phyloP scores from a whole-genome alignment of 108 stramenopile genomes.

The Skeletonema potamos region DNA sequence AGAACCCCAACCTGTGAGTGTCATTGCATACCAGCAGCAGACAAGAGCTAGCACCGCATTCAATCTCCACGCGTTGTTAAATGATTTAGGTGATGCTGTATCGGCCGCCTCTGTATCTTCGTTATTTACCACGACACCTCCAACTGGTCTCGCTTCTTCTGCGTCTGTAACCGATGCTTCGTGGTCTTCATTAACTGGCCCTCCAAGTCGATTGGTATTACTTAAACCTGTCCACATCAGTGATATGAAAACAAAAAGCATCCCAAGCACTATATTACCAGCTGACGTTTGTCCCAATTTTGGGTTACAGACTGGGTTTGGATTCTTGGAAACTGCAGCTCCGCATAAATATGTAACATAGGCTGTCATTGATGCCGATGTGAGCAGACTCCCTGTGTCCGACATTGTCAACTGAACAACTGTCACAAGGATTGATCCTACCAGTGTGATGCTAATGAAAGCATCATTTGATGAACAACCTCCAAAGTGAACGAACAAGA shows the following conservation, averaged over 20 bases:
- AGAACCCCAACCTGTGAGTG: conserved; percentile 90
- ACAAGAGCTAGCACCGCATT: conserved; percentile 79
- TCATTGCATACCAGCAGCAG: conserved; percentile 88
- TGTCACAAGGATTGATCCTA: conserved; percentile 58
- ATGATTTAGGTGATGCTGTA: not conserved
- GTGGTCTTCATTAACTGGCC: conserved; percentile 7
- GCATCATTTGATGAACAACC: conserved; percentile 76
- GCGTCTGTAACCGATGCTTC: conserved; percentile 25
- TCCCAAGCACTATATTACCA: conserved; percentile 71
- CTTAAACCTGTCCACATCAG: conserved; percentile 85
- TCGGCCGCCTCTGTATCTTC: not conserved
- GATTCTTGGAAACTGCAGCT: conserved; percentile 67
- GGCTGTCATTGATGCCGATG: conserved; percentile 77
- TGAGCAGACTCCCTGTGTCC: conserved; percentile 81
- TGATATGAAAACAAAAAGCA: conserved; percentile 70
- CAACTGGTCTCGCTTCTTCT: conserved; percentile 37
- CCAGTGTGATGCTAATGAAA: conserved; percentile 85
- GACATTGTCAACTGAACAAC: conserved; percentile 62
- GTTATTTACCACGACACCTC: too few relatives aligned
- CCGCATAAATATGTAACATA: conserved; percentile 90
- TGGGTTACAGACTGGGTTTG: conserved; percentile 83
- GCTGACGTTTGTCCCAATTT: conserved; percentile 67
- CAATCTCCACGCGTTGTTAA: conserved; percentile 75
- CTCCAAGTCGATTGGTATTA: conserved; percentile 55
- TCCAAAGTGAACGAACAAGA: conserved; percentile 80